phyloP scores from a whole-genome alignment of 2,329 filamentous ascomycete genomes.

The Didymella keratinophila region DNA sequence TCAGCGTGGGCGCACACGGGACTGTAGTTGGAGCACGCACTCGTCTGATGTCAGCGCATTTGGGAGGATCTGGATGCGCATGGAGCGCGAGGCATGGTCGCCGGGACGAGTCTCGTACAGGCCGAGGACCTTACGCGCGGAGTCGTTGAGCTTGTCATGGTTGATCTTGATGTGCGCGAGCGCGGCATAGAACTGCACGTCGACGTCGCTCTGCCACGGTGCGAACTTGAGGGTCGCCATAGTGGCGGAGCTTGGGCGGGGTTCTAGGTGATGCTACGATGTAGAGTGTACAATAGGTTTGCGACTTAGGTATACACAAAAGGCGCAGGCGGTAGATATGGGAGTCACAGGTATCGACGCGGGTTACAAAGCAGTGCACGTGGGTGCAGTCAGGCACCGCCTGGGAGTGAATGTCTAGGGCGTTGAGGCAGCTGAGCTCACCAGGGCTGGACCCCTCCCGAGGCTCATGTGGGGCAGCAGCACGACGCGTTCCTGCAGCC shows the following conservation, averaged over 20 bases:
- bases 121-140: slow-evolving; percentile 83
- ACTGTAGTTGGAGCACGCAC: slow-evolving; percentile 62
- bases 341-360: slow-evolving; percentile 31
- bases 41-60: slow-evolving; percentile 84
- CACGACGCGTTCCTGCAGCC: slow-evolving; percentile 39
- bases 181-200: slow-evolving; percentile 91
- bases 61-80: slow-evolving; percentile 88
- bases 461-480: slow-evolving; percentile 21
- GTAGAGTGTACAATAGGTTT: neutral
- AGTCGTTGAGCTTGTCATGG: slow-evolving; percentile 95
- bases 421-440: neutral
- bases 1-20: slow-evolving; percentile 21
- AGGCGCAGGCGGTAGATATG: slow-evolving; percentile 14
- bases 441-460: slow-evolving; percentile 6
- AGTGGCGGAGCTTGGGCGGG: slow-evolving; percentile 14
- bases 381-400: slow-evolving; percentile 33
- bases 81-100: slow-evolving; percentile 76
- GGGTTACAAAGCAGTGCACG: slow-evolving; percentile 28
- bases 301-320: neutral
- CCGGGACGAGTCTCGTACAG: slow-evolving; percentile 83
- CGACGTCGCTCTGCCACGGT: slow-evolving; percentile 91
- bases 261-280: slow-evolving; percentile 6
- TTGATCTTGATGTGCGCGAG: slow-evolving; percentile 95
- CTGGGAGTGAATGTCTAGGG: neutral
- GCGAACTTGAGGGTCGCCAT: slow-evolving; percentile 73